Percentiles rank a stretch among this genome's conserved stretches.
Evolutionary conservation across 2,329 filamentous ascomycete species (phyloP).

Genomic region (Nannizziopsis barbatae): DNA sequence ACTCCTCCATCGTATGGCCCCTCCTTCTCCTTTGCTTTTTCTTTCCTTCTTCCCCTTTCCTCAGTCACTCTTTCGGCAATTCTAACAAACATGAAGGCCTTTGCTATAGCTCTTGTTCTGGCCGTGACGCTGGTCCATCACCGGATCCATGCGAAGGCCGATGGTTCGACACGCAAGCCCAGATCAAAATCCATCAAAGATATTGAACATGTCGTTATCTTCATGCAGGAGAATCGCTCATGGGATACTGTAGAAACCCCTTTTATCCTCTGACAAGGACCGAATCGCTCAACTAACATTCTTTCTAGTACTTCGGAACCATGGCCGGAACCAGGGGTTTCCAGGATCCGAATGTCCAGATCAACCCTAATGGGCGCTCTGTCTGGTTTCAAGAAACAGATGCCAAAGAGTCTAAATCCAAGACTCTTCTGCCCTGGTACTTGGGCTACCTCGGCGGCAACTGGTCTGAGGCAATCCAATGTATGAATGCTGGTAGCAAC

Average conservation of each 20-base stretch:
- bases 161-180: constrained; percentile 3
- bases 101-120: constrained; percentile 4
- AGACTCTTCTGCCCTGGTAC: constrained; percentile 43
- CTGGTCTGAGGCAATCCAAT: constrained; percentile 44
- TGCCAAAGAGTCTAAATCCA: constrained; percentile 32
- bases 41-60: not conserved
- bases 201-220: constrained; percentile 48
- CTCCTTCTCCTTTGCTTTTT: not conserved
- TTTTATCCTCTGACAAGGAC: not conserved
- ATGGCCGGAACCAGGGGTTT: constrained; percentile 48
- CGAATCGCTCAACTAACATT: not conserved
- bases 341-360: constrained; percentile 45
- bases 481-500: constrained; percentile 43
- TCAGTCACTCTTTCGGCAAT: not conserved
- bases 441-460: constrained; percentile 45
- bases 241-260: constrained; percentile 27
- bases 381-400: constrained; percentile 38
- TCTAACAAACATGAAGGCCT: constrained; percentile 4
- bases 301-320: constrained; percentile 44
- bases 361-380: constrained; percentile 36
- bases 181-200: constrained; percentile 37
- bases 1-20: not conserved
- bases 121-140: constrained; percentile 6
- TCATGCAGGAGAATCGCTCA: constrained; percentile 45
- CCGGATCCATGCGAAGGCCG: constrained; percentile 10